Base-by-base conservation (phyloP, 1,284 basidiomycete species). In the Inonotus obliquus region DNA sequence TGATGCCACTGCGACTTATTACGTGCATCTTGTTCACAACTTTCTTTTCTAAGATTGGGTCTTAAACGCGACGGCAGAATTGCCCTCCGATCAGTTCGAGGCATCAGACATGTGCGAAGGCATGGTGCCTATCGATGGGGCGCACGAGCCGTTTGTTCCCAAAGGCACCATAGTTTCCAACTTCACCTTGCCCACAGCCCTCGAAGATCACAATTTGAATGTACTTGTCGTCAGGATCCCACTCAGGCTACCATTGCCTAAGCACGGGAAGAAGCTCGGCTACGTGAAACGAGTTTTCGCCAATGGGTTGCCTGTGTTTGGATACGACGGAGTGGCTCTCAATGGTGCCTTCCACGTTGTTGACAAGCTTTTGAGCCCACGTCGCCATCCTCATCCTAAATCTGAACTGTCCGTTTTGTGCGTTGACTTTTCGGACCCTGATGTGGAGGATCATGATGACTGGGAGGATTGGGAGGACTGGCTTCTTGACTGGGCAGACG, bases 291-390 rank as follows among this genome's bases (percentile, higher is more conserved):
- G 39, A 74, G 67, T 69, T 87, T 77, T 73, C 64, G 85, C 84
- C 57, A 84, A 89, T 62, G 81, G 79, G 25, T 75, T 76, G 21
- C 66, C 68, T 2, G 81, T 83, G 37, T 67, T 71, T 19, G 66
- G 79, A 7, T 73, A 79, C 55, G 89, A 91, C 68, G 71, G 85
- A 19, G 78, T 81, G 0, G 77, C 80, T 6, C 71, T 81, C 38
- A 90, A 91, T 66, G 88, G 87, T 19, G 88, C 80, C 23, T 71
- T 83, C 23, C 87, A 90, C 69, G 72, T 82, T 27, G 66, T 89
- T 37, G 72, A 77, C 54, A 73, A 72, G 58, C 68, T 88, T 25
- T 75, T 88, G 44, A 77, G 81, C 68, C 85, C 86, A 41, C 73
- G 72, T n/a, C 44, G 47, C 29, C 41, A 37, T 29, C 54, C 44